phyloP scores from a whole-genome alignment of 1,284 basidiomycete genomes.

The Fistulina hepatica region DNA sequence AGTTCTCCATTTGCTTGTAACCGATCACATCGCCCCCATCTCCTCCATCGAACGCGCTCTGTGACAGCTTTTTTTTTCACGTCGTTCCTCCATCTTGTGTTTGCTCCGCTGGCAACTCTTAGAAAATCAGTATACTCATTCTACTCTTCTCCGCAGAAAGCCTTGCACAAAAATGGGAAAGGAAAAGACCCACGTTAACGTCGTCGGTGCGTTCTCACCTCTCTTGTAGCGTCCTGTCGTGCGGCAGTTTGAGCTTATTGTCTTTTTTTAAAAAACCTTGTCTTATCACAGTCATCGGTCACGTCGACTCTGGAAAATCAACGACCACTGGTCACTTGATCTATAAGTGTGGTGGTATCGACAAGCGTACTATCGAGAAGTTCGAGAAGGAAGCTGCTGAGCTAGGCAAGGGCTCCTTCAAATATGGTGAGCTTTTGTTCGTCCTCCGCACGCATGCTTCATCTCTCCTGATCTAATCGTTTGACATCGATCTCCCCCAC shows the following conservation, averaged over 20 bases:
- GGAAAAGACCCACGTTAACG: slow-evolving; percentile 84
- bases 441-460: slow-evolving; percentile 9
- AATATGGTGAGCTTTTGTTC: slow-evolving; percentile 65
- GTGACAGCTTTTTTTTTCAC: too few relatives aligned
- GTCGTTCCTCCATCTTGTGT: slow-evolving; percentile 15
- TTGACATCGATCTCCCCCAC: slow-evolving; percentile 18
- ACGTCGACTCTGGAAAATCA: slow-evolving; percentile 98
- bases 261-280: slow-evolving; percentile 17
- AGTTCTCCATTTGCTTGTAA: slow-evolving; percentile 17
- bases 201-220: slow-evolving; percentile 63
- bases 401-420: slow-evolving; percentile 99
- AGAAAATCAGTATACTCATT: slow-evolving; percentile 24
- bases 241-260: slow-evolving; percentile 11
- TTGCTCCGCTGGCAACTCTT: slow-evolving; percentile 18
- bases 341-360: slow-evolving; percentile 99
- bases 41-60: slow-evolving; percentile 10
- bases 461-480: slow-evolving; percentile 14
- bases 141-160: slow-evolving; percentile 28
- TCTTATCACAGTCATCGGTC: slow-evolving; percentile 75
- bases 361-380: slow-evolving; percentile 99
- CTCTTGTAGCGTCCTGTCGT: slow-evolving; percentile 13
- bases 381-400: slow-evolving; percentile 99
- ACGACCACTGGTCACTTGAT: slow-evolving; percentile 99
- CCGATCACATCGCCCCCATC: slow-evolving; percentile 15
- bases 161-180: slow-evolving; percentile 80